Conservation (phyloP, 2,329 filamentous ascomycete genomes). For the Gaeumannomyces tritici region DNA sequence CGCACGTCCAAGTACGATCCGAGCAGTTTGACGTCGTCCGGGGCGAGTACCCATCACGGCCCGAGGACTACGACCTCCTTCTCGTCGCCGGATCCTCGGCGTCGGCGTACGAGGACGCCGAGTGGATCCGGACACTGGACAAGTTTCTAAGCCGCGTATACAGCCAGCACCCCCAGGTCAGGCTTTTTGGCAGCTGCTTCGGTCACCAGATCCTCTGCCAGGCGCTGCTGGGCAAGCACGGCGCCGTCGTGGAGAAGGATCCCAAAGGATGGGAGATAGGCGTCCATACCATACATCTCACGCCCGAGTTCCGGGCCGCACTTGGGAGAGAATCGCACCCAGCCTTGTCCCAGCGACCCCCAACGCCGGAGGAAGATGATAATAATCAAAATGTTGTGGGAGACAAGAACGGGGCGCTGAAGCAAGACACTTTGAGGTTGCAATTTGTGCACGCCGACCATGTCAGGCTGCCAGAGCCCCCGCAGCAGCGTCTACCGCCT, state of each 20-base stretch:
- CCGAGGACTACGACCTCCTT: conserved; percentile 22
- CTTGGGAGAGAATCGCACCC: conserved; percentile 5
- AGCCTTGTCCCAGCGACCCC: background rate
- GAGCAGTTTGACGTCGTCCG: no score
- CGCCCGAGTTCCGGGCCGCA: conserved; percentile 11
- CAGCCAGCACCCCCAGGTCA: conserved; percentile 15
- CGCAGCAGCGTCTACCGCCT: conserved; percentile 8
- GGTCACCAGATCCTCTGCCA: conserved; percentile 30
- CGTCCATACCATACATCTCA: conserved; percentile 17
- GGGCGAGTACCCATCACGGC: conserved; percentile 15
- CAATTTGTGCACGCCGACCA: conserved; percentile 28
- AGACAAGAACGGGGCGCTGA: background rate
- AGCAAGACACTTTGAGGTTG: conserved; percentile 12
- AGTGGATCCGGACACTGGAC: conserved; percentile 13
- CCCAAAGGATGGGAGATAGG: conserved; percentile 21
- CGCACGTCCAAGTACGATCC: no score
- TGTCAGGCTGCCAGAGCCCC: conserved; percentile 10
- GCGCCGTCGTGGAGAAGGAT: conserved; percentile 16
- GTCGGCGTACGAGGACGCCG: conserved; percentile 19
- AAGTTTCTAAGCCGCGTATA: conserved; percentile 18
- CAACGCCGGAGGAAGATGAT: background rate
- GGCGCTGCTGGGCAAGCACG: conserved; percentile 20
- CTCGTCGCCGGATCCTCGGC: conserved; percentile 26
- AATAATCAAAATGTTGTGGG: no score
- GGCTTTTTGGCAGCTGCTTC: conserved; percentile 32